Evolutionary conservation across 1,139 yeast species (phyloP).

Genomic region (Oligophagozyma castellii): DNA sequence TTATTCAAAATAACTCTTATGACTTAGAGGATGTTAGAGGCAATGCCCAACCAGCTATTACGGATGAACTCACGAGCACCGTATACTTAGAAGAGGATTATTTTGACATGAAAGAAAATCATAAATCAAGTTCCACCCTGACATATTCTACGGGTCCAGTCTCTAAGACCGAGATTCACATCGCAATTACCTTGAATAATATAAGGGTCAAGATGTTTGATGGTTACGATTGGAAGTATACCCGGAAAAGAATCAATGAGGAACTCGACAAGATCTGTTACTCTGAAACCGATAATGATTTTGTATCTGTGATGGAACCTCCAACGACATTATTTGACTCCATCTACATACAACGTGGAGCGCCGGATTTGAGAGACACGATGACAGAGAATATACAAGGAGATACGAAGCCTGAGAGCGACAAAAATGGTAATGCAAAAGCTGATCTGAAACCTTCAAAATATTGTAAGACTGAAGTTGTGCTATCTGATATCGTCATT

Average conservation of each 20-base stretch:
- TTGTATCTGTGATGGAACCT: constrained; percentile 5
- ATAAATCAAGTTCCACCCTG: neutral
- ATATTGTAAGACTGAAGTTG: constrained; percentile 46
- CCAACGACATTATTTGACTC: constrained; percentile 19
- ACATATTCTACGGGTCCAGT: neutral
- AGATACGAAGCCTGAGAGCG: constrained; percentile 12
- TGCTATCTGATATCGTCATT: constrained; percentile 39
- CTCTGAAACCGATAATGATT: constrained; percentile 8
- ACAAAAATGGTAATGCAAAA: too few species aligned
- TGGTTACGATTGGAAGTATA: constrained; percentile 87
- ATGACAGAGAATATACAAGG: constrained; percentile 16
- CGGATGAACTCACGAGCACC: too few species aligned
- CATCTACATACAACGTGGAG: constrained; percentile 14
- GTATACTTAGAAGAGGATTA: constrained; percentile 6
- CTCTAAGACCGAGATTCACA: constrained; percentile 2
- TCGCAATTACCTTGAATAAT: constrained; percentile 15
- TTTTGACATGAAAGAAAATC: constrained; percentile 4
- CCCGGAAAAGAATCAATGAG: constrained; percentile 49
- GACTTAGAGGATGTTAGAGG: neutral
- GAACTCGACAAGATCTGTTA: constrained; percentile 34
- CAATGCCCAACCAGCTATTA: constrained; percentile 1
- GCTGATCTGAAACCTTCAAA: constrained; percentile 53
- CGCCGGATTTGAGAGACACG: constrained; percentile 7
- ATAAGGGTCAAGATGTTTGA: constrained; percentile 52
- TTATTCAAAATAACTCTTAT: too few species aligned